Base-by-base conservation (phyloP, 345 rosid genomes). In the Trapa incisa region DNA sequence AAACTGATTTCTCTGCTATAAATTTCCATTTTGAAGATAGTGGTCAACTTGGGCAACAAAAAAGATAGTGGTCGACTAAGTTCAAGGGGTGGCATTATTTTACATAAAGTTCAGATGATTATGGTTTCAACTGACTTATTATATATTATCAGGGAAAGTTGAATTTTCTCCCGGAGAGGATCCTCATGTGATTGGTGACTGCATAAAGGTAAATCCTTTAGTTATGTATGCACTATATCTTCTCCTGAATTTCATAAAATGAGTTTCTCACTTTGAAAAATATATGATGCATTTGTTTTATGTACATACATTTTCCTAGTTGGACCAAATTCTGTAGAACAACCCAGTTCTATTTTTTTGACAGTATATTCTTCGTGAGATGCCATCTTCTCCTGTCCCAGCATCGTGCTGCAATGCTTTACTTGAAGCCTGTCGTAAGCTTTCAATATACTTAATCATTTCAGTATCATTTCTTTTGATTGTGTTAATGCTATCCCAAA, bases 341-440 rank as follows among this genome's bases (percentile, higher is more conserved):
- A 42, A 32, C 38, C 67, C 72, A 45, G 64, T 67, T 14, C 50
- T 71, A 64, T 68, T 68, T 73, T 0, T 47, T 41, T 62, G 48
- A 68, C 86, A 94, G 99, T 94, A 86, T 79, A 81, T 94, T 74
- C 79, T 94, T 70, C 91, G 99, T 22, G 99, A 94, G 76, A 76
- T 94, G 83, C 96, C 99, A 62, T 94, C 99, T 63, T 89, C 97
- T 80, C 99, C 99, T 8, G 96, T 94, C 69, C 99, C 99, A 67
- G 96, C 97, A 73, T 87, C 97, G 50, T 94, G 99, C 80, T 94
- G 99, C 84, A 87, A 85, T 66, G 99, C 97, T 32, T 87, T 94
- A 64, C 82, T 94, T 39, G 89, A 87, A 82, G 91, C 99, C 70
- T 87, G 87, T 82, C 87, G 99, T 89, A 89, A 94, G 97, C 84